A percentile compares a stretch with the other conserved stretches of the same genome.
Conservation (phyloP, 148 eudicot genomes). For the Spergularia bocconei region DNA sequence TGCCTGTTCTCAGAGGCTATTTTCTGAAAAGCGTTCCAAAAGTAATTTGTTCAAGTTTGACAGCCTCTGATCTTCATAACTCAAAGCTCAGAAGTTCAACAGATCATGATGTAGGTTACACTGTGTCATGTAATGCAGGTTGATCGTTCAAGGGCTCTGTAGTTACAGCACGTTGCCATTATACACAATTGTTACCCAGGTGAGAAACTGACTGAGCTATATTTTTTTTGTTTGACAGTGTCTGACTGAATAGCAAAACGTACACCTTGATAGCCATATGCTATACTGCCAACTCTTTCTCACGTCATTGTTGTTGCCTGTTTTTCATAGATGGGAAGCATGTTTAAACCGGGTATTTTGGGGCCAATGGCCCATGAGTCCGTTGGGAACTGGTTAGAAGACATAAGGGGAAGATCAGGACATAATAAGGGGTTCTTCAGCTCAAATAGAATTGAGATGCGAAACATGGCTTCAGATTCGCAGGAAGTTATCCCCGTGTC, state of each 20-base stretch:
- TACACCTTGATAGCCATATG: neutral
- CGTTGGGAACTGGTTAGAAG: conserved; percentile 36
- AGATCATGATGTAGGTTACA: too few species aligned
- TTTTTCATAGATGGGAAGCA: conserved; percentile 60
- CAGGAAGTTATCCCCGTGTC: conserved; percentile 15
- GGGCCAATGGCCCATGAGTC: conserved; percentile 15
- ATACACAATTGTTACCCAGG: conserved; percentile 92
- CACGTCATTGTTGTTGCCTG: neutral
- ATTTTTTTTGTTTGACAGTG: too few species aligned
- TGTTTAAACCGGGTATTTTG: conserved; percentile 51
- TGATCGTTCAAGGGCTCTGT: conserved; percentile 79
- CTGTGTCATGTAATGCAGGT: conserved; percentile 36
- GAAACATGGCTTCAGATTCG: conserved; percentile 20
- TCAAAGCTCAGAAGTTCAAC: too few species aligned
- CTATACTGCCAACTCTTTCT: neutral
- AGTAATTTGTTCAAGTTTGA: neutral
- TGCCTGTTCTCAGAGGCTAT: too few species aligned
- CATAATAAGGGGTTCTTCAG: conserved; percentile 21
- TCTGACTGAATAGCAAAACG: too few species aligned
- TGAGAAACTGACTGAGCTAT: conserved; percentile 22
- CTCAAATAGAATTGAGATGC: conserved; percentile 28
- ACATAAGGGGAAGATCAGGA: conserved; percentile 15
- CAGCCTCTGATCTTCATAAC: neutral
- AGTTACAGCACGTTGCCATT: conserved; percentile 90
- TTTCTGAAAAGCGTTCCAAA: too few species aligned